Evolutionary conservation across 2,329 filamentous ascomycete genomes (phyloP), one percentile per base, ranked within the genome.

Genomic region (Polychaeton citri): DNA sequence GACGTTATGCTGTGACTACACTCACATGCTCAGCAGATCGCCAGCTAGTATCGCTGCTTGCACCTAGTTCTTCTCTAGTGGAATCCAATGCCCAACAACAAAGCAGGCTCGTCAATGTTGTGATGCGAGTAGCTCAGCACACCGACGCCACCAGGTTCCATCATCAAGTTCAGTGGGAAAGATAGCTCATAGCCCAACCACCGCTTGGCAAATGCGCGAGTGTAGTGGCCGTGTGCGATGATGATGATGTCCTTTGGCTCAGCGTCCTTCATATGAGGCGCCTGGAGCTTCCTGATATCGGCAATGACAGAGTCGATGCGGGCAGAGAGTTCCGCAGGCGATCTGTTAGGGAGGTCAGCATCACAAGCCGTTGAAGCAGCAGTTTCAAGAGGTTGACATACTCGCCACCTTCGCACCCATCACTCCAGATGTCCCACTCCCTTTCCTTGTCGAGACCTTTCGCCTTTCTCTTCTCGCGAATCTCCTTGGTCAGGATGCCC

Each of bases 381-480:
- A 21, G 19, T 7, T n/a, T 12, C n/a, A 19, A 5, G 10, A 39
- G 20, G 19, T 30, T 10, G 46, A 33, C 75, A 58, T 61, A 82
- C 79, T 93, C 85, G 32, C 86, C 86, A 3, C 78, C 81, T 1
- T 79, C 80, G 59, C 85, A 93, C 0, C 85, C 85, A 54, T 92
- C 84, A n/a, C 65, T 67, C 85, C 85, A 93, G 44, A 93, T 92
- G 61, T 90, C 81, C 84, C 84, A 92, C 17, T 61, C 57, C 3
- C 63, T 46, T n/a, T 66, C 61, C 9, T 37, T 15, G 71, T 62
- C 6, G 13, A 72, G 52, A 0, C 81, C 81, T 39, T 74, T 63
- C 38, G 72, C 61, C 36, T 65, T 67, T 34, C 82, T 69, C 40
- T 64, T 51, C 35, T 68, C 65, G 34, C 72, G 66, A 52, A 92